Evolutionary conservation across 345 rosid genomes (phyloP).

Genomic region (Gossypium longicalyx): DNA sequence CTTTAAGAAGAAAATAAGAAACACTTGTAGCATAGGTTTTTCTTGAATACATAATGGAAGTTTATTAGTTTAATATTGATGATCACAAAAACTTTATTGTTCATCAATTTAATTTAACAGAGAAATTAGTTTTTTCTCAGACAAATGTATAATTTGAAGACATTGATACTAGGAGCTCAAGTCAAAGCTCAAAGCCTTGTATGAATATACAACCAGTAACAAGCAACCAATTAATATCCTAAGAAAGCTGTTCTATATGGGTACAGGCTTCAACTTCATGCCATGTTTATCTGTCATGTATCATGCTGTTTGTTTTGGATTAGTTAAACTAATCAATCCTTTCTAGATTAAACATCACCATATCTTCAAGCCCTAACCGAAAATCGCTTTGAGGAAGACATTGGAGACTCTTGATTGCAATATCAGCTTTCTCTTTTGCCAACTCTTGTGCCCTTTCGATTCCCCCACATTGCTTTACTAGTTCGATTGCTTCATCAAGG

Average conservation of each 20-base stretch:
- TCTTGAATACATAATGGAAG: neutral
- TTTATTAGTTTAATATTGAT: slow-evolving; percentile 6
- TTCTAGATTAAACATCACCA: slow-evolving; percentile 88
- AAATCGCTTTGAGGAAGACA: slow-evolving; percentile 61
- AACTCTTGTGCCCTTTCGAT: slow-evolving; percentile 67
- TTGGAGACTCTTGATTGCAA: slow-evolving; percentile 60
- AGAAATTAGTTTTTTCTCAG: slow-evolving; percentile 4
- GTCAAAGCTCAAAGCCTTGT: slow-evolving; percentile 29
- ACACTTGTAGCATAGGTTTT: too few relatives aligned
- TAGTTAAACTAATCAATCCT: slow-evolving; percentile 51
- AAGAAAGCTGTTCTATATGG: slow-evolving; percentile 1
- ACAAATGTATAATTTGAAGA: slow-evolving; percentile 13
- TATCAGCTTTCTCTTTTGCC: slow-evolving; percentile 78
- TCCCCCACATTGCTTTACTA: slow-evolving; percentile 69
- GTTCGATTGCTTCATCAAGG: slow-evolving; percentile 60
- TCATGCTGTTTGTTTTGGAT: neutral
- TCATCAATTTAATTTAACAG: slow-evolving; percentile 11
- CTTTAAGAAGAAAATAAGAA: too few relatives aligned
- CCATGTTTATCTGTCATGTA: neutral
- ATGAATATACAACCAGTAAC: slow-evolving; percentile 25
- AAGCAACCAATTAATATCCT: slow-evolving; percentile 5
- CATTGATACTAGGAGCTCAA: slow-evolving; percentile 24
- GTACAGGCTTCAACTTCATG: slow-evolving; percentile 8
- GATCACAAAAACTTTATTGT: slow-evolving; percentile 1
- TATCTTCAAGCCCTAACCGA: slow-evolving; percentile 63